phyloP scores from a whole-genome alignment of 2,329 filamentous ascomycete genomes.

The Colletotrichum aenigma region DNA sequence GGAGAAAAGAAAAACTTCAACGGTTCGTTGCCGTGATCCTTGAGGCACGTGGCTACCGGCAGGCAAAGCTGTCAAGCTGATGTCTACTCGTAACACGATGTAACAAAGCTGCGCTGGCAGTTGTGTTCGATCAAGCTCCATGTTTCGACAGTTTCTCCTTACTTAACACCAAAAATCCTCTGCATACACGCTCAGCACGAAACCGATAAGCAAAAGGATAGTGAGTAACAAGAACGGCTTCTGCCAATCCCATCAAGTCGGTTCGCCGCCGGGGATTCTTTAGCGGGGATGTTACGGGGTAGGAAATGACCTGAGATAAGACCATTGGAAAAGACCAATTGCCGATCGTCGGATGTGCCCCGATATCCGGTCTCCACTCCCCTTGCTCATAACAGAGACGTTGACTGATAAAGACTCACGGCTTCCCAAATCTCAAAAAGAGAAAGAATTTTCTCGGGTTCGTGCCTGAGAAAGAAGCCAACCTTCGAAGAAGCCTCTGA shows the following conservation, averaged over 20 bases:
- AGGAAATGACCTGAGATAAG: conserved; percentile 7
- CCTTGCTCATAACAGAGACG: neutral
- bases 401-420: neutral
- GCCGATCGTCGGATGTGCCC: conserved; percentile 10
- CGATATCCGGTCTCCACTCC: neutral
- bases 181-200: neutral
- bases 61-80: neutral
- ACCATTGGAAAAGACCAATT: neutral
- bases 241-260: neutral
- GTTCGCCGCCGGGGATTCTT: neutral
- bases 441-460: neutral
- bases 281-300: neutral
- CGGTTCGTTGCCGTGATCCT: neutral
- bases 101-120: neutral
- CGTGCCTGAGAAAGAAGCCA: neutral
- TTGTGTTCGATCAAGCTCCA: neutral
- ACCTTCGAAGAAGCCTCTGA: neutral
- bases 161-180: neutral
- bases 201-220: neutral
- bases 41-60: neutral
- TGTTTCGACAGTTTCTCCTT: neutral
- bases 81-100: neutral
- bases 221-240: neutral
- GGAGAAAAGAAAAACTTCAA: neutral
- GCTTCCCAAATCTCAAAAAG: neutral